A percentile compares a stretch with the other conserved stretches of the same genome.
Evolutionary conservation across 208 protist genomes (phyloP).

Genomic region (Kentomonas sorsogonicus): DNA sequence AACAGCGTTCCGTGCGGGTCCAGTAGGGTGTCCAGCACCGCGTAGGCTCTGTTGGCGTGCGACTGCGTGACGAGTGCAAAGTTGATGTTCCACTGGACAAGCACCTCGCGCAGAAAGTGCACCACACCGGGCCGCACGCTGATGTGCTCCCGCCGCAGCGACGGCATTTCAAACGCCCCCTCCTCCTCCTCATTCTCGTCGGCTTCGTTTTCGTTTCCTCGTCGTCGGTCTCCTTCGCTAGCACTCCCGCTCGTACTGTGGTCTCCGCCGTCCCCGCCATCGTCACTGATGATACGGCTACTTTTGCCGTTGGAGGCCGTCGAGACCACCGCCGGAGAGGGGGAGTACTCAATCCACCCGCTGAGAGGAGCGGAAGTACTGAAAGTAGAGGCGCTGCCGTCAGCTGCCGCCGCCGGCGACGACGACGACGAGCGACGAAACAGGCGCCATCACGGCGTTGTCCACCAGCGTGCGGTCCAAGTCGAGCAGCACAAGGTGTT

Average conservation of each 20-base stretch:
- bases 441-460: constrained; percentile 53
- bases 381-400: neutral
- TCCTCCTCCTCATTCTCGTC: neutral
- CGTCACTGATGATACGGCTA: too few species aligned
- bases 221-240: neutral
- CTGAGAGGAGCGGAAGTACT: too few species aligned
- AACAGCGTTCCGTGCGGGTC: constrained; percentile 61
- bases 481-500: constrained; percentile 69
- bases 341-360: too few species aligned
- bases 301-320: neutral
- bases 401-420: constrained; percentile 8
- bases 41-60: constrained; percentile 41
- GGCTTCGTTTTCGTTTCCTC: neutral
- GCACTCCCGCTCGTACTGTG: neutral
- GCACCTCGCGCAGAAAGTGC: constrained; percentile 36
- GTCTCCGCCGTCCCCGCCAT: neutral
- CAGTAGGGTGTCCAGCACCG: constrained; percentile 48
- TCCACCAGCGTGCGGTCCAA: constrained; percentile 84
- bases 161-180: neutral
- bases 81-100: constrained; percentile 69
- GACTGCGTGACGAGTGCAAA: constrained; percentile 76
- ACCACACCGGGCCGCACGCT: constrained; percentile 62
- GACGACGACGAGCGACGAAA: too few species aligned
- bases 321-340: neutral
- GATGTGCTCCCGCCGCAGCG: constrained; percentile 33